Conservation (phyloP, 2,329 filamentous ascomycete species). For the Pseudogymnoascus sp. region DNA sequence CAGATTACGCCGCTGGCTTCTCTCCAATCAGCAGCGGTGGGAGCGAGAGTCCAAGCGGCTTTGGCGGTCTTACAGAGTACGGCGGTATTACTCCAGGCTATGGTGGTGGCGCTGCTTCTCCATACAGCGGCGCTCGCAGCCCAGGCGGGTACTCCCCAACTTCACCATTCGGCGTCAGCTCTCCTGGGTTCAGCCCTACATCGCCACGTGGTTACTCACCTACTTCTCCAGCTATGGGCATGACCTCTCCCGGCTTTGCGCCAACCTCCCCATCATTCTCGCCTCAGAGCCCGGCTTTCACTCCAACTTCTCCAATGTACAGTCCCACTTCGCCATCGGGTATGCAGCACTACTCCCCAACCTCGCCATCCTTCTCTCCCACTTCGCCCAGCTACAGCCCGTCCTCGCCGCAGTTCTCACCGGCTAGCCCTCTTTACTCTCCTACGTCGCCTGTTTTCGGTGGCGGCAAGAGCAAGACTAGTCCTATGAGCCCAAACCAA, state of each 20-base stretch:
- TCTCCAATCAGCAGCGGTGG: slow-evolving; percentile 71
- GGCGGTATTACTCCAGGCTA: slow-evolving; percentile 41
- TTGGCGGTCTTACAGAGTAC: slow-evolving; percentile 52
- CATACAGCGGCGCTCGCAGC: slow-evolving; percentile 55
- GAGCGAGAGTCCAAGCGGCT: slow-evolving; percentile 63
- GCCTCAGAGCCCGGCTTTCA: slow-evolving; percentile 46
- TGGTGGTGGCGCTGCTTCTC: slow-evolving; percentile 51
- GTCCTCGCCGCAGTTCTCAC: slow-evolving; percentile 23
- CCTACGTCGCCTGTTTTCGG: slow-evolving; percentile 22
- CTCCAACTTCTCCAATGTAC: slow-evolving; percentile 21
- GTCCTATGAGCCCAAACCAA: slow-evolving; percentile 9
- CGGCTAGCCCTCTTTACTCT: slow-evolving; percentile 22
- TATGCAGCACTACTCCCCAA: slow-evolving; percentile 20
- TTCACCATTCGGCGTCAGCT: slow-evolving; percentile 35
- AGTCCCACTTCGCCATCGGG: slow-evolving; percentile 22
- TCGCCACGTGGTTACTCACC: slow-evolving; percentile 65
- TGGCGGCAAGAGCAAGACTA: slow-evolving; percentile 11
- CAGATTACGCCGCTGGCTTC: slow-evolving; percentile 54
- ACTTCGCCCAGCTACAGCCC: slow-evolving; percentile 36
- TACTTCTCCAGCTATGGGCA: slow-evolving; percentile 30
- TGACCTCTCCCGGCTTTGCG: slow-evolving; percentile 67
- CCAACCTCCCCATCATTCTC: slow-evolving; percentile 68
- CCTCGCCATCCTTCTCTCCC: slow-evolving; percentile 36
- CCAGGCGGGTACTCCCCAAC: slow-evolving; percentile 46
- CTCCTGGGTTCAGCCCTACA: slow-evolving; percentile 38